phyloP scores from a whole-genome alignment of 495 filamentous ascomycete genomes.

The Penicillium ucsense region DNA sequence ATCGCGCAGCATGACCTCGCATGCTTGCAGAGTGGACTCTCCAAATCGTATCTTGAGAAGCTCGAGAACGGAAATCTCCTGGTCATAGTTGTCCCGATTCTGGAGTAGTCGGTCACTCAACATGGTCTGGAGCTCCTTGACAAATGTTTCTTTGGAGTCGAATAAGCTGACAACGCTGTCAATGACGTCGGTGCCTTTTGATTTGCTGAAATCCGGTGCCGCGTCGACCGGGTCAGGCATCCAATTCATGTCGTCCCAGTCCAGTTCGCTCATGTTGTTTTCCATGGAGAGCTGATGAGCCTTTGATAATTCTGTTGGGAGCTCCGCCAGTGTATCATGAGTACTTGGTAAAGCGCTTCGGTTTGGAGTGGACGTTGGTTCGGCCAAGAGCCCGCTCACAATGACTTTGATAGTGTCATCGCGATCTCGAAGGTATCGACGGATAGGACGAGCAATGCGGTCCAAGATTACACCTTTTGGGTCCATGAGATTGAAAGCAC shows the following conservation, averaged over 20 bases:
- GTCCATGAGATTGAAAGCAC: constrained; percentile 80
- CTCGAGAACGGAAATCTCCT: constrained; percentile 73
- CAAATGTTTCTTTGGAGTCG: constrained; percentile 78
- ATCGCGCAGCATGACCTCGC: constrained; percentile 95
- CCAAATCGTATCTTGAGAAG: constrained; percentile 85
- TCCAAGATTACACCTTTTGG: constrained; percentile 85
- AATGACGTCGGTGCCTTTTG: constrained; percentile 86
- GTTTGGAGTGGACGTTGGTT: constrained; percentile 41
- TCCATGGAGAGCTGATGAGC: constrained; percentile 40
- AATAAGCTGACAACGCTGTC: constrained; percentile 80
- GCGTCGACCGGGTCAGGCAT: constrained; percentile 87
- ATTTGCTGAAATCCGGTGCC: constrained; percentile 78
- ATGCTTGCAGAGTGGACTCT: constrained; percentile 73
- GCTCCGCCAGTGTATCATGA: constrained; percentile 56
- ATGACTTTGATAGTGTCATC: constrained; percentile 87
- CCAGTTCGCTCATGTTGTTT: constrained; percentile 56
- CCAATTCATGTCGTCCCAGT: constrained; percentile 90
- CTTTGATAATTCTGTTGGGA: constrained; percentile 64
- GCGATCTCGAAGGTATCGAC: constrained; percentile 81
- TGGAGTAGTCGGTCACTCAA: constrained; percentile 73
- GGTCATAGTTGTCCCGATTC: constrained; percentile 58
- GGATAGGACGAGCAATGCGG: constrained; percentile 72
- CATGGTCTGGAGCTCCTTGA: constrained; percentile 83
- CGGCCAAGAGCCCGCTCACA: constrained; percentile 73
- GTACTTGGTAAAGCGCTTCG: constrained; percentile 15